Percentiles rank a stretch among this genome's conserved stretches.
Evolutionary conservation across 306 rosid genomes (phyloP).

Genomic region (Senna tora): DNA sequence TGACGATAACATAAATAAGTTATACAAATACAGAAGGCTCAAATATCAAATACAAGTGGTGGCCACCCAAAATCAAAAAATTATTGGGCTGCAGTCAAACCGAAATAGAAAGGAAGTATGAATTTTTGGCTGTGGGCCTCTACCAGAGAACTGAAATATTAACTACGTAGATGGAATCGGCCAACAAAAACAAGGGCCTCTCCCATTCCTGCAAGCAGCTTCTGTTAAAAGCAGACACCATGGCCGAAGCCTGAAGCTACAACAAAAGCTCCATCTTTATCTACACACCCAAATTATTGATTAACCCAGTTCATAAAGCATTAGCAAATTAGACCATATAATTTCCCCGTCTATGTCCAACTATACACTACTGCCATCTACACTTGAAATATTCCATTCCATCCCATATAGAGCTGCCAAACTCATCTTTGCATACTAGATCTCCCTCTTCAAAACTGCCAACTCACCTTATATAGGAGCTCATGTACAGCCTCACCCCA

Average conservation of each 20-base stretch:
- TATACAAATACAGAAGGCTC: no score
- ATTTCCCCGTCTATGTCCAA: conserved; percentile 35
- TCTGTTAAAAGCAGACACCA: conserved; percentile 38
- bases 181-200: conserved; percentile 46
- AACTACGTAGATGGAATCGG: conserved; percentile 40
- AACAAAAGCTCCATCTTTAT: conserved; percentile 42
- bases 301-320: conserved; percentile 35
- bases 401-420: conserved; percentile 23
- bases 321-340: conserved; percentile 28
- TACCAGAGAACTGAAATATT: background rate
- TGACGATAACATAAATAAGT: no score
- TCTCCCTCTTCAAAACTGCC: conserved; percentile 35
- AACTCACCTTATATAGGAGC: conserved; percentile 65
- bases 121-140: conserved; percentile 31
- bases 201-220: conserved; percentile 47
- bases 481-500: conserved; percentile 73
- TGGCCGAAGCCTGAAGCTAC: conserved; percentile 40
- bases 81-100: conserved; percentile 41
- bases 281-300: conserved; percentile 39
- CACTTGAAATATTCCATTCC: conserved; percentile 27
- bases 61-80: conserved; percentile 45
- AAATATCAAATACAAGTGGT: conserved; percentile 20
- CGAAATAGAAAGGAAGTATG: conserved; percentile 11
- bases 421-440: conserved; percentile 31
- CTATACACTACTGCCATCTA: conserved; percentile 47